Evolutionary conservation across 2,329 filamentous ascomycete species (phyloP), one percentile per base, ranked within the genome.

Genomic region (Fusarium sp.): DNA sequence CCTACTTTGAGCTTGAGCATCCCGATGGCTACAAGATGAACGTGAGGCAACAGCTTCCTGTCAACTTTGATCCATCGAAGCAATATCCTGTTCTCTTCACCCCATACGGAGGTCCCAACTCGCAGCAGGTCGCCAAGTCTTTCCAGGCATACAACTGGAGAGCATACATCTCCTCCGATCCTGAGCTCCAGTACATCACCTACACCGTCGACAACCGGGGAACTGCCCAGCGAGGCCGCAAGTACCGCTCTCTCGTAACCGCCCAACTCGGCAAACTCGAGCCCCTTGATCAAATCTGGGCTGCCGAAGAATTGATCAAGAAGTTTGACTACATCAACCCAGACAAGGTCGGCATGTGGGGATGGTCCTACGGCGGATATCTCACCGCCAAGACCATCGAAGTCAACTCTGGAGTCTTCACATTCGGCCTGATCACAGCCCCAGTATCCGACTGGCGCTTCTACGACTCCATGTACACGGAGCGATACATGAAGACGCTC

Each of bases 381-480:
- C 85, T 93, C 2, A 86, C 89, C 0, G 83, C 89, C 60, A 93
- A 93, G 82, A 90, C 92, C 0, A 83, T 93, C 9, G 92, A 93
- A 77, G 83, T 85, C 0, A 84, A 90, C 78, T 88, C 88, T 20
- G 88, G 87, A 1, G 87, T 87, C 17, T 92, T 93, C 79, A 87
- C 89, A 0, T 86, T 91, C 9, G 91, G 87, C 0, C 80, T 93
- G 11, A 90, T 92, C 74, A 90, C 90, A 0, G 91, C 91, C 0
- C 91, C 91, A 0, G 91, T 93, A 0, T 86, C 85, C 3, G 92
- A 93, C 81, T 93, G 90, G 90, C 87, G 91, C 2, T 90, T 93
- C 82, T 93, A 93, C 80, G 91, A 93, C 79, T 88, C 86, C 64
- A 89, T 93, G 84, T 93, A 93, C 79, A 92, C 92, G 0, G 92